These are phyloP conservation scores for Plasmodium malariae DNA, from an alignment of 169 alveolate genomes.

Conservation along the genomic window DNA sequence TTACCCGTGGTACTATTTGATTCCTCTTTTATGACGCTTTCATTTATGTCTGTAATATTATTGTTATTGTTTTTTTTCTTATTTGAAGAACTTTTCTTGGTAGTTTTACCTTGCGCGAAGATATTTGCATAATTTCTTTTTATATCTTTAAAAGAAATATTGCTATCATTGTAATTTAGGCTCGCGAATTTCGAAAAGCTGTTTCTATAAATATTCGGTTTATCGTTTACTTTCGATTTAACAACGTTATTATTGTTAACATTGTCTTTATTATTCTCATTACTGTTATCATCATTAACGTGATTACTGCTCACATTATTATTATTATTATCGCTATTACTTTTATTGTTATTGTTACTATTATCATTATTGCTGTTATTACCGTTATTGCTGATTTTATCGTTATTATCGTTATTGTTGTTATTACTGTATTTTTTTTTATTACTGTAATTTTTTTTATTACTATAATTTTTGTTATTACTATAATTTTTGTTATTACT, in stretches of 20 bases:
- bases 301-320: background rate
- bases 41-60: background rate
- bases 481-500: background rate
- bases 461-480: background rate
- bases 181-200: constrained; percentile 63
- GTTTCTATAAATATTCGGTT: constrained; percentile 26
- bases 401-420: background rate
- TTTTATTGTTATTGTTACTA: background rate
- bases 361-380: background rate
- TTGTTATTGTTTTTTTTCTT: constrained; percentile 16
- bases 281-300: background rate
- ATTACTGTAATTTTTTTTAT: background rate
- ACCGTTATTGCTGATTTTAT: background rate
- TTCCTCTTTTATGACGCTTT: constrained; percentile 16
- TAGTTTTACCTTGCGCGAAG: constrained; percentile 57
- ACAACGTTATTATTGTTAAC: background rate
- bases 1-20: constrained; percentile 4
- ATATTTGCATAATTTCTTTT: constrained; percentile 69
- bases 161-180: constrained; percentile 59
- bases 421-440: background rate
- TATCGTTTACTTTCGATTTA: constrained; percentile 20
- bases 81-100: constrained; percentile 30
- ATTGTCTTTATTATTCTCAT: background rate
- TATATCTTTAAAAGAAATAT: constrained; percentile 65
- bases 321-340: background rate